These are phyloP conservation scores for Penicillium sp. DNA, from an alignment of 2,329 filamentous ascomycete genomes.

Conservation along the genomic window DNA sequence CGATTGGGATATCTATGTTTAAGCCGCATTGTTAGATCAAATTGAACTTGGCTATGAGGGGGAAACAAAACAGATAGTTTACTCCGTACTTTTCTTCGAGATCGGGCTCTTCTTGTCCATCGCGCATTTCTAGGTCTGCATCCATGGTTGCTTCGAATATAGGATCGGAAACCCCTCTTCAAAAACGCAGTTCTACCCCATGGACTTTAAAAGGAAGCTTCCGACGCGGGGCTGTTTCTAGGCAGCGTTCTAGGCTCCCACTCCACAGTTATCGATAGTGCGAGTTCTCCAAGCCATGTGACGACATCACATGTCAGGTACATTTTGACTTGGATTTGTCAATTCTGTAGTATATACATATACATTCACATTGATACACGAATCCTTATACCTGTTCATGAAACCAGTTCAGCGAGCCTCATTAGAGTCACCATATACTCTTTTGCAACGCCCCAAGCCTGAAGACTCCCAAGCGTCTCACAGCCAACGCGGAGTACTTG, in stretches of 20 bases:
- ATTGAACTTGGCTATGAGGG: background rate
- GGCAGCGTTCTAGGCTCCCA: conserved; percentile 31
- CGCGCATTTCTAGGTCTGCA: conserved; percentile 32
- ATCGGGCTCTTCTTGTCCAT: conserved; percentile 30
- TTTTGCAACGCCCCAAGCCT: conserved; percentile 44
- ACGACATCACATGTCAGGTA: conserved; percentile 23
- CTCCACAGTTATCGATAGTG: conserved; percentile 31
- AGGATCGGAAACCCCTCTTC: background rate
- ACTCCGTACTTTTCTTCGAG: conserved; percentile 36
- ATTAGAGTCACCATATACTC: conserved; percentile 39
- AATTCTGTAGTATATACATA: background rate
- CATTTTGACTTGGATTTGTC: background rate
- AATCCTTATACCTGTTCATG: background rate
- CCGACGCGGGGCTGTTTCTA: background rate
- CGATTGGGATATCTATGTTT: conserved; percentile 76
- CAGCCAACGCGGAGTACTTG: conserved; percentile 46
- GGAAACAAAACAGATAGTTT: conserved; percentile 9
- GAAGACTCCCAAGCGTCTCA: conserved; percentile 40
- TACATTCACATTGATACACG: background rate
- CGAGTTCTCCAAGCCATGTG: conserved; percentile 23
- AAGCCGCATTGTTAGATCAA: conserved; percentile 6
- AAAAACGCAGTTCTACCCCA: background rate
- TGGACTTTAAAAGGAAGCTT: background rate
- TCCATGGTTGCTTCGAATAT: conserved; percentile 30
- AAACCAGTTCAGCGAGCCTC: conserved; percentile 35